Evolutionary conservation across 345 rosid species (phyloP).

Genomic region (Noccaea bulbosa): DNA sequence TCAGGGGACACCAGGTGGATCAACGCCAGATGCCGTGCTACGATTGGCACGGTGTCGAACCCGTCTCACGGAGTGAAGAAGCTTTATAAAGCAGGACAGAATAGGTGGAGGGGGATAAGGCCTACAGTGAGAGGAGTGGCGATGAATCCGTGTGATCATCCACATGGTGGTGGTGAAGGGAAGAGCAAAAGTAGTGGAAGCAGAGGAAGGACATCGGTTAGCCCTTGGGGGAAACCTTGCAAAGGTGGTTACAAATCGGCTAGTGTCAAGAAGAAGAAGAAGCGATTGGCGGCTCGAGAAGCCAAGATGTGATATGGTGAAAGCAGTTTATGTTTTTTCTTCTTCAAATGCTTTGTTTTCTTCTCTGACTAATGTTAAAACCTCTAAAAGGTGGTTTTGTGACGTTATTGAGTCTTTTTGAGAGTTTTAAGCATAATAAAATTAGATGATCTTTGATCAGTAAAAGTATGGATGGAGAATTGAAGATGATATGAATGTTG

Average conservation of each 20-base stretch:
- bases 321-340: background rate
- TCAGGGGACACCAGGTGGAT: slow-evolving; percentile 71
- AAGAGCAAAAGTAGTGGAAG: slow-evolving; percentile 84
- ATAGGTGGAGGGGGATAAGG: slow-evolving; percentile 81
- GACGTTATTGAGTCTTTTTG: slow-evolving; percentile 19
- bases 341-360: background rate
- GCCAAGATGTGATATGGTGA: slow-evolving; percentile 29
- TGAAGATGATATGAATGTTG: background rate
- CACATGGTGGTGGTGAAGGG: slow-evolving; percentile 99
- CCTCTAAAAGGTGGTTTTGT: background rate
- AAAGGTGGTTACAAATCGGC: slow-evolving; percentile 78
- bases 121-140: slow-evolving; percentile 86
- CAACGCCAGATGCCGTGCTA: slow-evolving; percentile 73
- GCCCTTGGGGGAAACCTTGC: slow-evolving; percentile 93
- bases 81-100: slow-evolving; percentile 89
- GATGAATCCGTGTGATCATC: slow-evolving; percentile 90
- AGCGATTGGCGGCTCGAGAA: slow-evolving; percentile 43
- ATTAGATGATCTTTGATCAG: background rate
- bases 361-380: background rate
- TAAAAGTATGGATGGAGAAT: background rate
- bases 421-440: slow-evolving; percentile 9
- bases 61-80: slow-evolving; percentile 63
- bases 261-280: slow-evolving; percentile 56
- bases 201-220: slow-evolving; percentile 63
- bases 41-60: slow-evolving; percentile 71